Percentiles rank a stretch among this genome's conserved stretches.
These are phyloP conservation scores for Tuber microsphaerosporum DNA, from an alignment of 495 filamentous ascomycete genomes.

Conservation along the genomic window DNA sequence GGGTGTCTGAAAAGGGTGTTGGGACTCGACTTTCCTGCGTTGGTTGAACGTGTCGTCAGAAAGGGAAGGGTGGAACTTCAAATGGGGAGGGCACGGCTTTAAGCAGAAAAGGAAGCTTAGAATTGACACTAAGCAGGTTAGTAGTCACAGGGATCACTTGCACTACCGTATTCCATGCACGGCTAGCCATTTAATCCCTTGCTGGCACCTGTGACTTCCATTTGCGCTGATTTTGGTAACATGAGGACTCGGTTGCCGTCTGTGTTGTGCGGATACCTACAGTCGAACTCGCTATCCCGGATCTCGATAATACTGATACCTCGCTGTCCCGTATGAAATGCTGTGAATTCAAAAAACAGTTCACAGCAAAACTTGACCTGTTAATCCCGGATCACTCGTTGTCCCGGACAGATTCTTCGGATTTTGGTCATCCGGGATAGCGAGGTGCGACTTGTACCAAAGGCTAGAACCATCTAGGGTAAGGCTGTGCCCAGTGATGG, in stretches of 20 bases:
- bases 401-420: too few relatives aligned
- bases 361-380: too few relatives aligned
- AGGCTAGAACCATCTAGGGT: constrained; percentile 38
- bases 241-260: too few relatives aligned
- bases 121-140: constrained; percentile 28
- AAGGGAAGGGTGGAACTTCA: constrained; percentile 40
- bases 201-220: constrained; percentile 34
- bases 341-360: too few relatives aligned
- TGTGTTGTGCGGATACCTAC: too few relatives aligned
- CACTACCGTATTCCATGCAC: constrained; percentile 24
- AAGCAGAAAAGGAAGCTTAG: constrained; percentile 16
- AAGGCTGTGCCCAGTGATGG: constrained; percentile 35
- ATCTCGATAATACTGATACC: too few relatives aligned
- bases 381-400: too few relatives aligned
- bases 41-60: constrained; percentile 37
- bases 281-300: too few relatives aligned
- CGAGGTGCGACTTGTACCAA: too few relatives aligned
- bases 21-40: constrained; percentile 39
- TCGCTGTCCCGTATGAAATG: too few relatives aligned
- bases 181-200: constrained; percentile 22
- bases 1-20: constrained; percentile 36
- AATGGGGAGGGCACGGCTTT: constrained; percentile 38
- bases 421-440: too few relatives aligned
- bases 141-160: constrained; percentile 10
- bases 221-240: too few relatives aligned